Evolutionary conservation across 371 early-diverging fungal genomes (phyloP).

Genomic region (Rhizopus sp.): DNA sequence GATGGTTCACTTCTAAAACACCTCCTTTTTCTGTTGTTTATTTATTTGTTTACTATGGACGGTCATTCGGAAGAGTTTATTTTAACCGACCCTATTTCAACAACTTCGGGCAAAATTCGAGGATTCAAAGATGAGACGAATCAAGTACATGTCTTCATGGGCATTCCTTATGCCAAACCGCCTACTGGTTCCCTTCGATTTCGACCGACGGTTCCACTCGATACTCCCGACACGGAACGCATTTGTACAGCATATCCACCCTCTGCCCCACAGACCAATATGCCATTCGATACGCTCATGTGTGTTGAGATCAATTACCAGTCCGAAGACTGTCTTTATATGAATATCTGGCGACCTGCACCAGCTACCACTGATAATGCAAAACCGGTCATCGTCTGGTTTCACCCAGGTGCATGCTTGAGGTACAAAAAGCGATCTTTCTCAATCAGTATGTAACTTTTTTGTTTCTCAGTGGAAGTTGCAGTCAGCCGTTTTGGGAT

Average conservation of each 20-base stretch:
- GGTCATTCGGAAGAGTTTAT: not conserved
- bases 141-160: constrained; percentile 31
- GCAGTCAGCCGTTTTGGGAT: constrained; percentile 40
- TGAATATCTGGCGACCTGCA: constrained; percentile 37
- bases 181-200: constrained; percentile 36
- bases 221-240: constrained; percentile 17
- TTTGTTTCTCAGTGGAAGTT: constrained; percentile 25
- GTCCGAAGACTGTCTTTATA: constrained; percentile 42
- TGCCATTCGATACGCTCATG: constrained; percentile 48
- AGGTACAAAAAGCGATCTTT: constrained; percentile 13
- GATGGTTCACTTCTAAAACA: too few species aligned
- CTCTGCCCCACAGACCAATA: constrained; percentile 35
- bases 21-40: too few species aligned
- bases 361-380: constrained; percentile 15
- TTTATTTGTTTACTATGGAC: not conserved
- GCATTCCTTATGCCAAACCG: constrained; percentile 40
- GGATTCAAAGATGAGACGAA: constrained; percentile 28
- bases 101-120: constrained; percentile 31
- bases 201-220: constrained; percentile 24
- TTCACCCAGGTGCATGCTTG: constrained; percentile 41
- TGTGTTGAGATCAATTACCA: constrained; percentile 33
- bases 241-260: constrained; percentile 22
- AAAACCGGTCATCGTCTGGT: constrained; percentile 38
- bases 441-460: not conserved
- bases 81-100: constrained; percentile 16